These are phyloP conservation scores for Saturnispora sekii DNA, from an alignment of 805 yeast genomes.

Conservation along the genomic window DNA sequence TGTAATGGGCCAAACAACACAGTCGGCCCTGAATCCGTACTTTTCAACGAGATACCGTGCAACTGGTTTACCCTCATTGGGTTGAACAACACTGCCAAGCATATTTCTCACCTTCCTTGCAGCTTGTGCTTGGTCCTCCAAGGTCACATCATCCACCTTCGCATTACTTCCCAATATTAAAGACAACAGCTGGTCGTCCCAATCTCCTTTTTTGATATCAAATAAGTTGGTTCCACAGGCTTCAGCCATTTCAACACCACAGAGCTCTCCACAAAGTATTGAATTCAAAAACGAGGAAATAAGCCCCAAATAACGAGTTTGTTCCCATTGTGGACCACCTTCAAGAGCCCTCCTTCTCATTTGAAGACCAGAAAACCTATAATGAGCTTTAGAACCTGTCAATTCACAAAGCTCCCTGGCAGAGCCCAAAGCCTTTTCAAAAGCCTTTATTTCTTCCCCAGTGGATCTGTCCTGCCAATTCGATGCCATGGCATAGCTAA, in stretches of 20 bases:
- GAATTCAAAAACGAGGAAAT: constrained; percentile 75
- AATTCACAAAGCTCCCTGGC: constrained; percentile 45
- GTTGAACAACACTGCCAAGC: constrained; percentile 45
- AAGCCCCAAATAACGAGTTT: constrained; percentile 56
- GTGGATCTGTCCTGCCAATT: constrained; percentile 97
- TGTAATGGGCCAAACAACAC: constrained; percentile 66
- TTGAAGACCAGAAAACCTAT: constrained; percentile 88
- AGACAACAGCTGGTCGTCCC: constrained; percentile 46
- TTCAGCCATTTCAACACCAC: constrained; percentile 70
- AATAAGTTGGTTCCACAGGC: constrained; percentile 92
- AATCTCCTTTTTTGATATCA: constrained; percentile 50
- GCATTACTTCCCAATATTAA: constrained; percentile 45
- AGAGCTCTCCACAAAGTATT: constrained; percentile 53
- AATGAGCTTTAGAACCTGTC: constrained; percentile 84
- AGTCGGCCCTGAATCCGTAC: constrained; percentile 51
- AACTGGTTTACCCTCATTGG: constrained; percentile 40
- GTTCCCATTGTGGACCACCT: constrained; percentile 40
- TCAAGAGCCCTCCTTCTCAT: constrained; percentile 58
- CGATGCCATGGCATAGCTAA: constrained; percentile 61
- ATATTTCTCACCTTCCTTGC: constrained; percentile 36
- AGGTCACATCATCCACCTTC: constrained; percentile 29
- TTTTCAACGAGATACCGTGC: constrained; percentile 50
- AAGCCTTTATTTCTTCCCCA: constrained; percentile 48
- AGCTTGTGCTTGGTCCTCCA: constrained; percentile 21
- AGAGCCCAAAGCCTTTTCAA: constrained; percentile 59